Conservation (phyloP, 352 stramenopile species). For the Phytopythium kandeliae region DNA sequence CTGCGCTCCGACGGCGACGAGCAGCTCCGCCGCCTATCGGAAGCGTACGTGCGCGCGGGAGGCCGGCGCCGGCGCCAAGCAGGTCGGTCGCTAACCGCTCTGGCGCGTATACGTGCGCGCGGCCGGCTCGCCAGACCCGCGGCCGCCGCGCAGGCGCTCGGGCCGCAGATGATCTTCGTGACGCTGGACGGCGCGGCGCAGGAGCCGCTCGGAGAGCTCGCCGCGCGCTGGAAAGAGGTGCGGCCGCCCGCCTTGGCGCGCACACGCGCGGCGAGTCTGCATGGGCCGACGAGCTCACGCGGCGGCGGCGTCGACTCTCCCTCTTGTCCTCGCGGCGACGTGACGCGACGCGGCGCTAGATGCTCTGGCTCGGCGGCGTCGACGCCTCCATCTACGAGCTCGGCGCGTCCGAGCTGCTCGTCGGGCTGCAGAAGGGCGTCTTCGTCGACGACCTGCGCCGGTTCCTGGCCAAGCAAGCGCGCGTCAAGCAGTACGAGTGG, state of each 20-base stretch:
- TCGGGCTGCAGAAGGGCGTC: slow-evolving; percentile 59
- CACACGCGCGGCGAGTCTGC: too few species aligned
- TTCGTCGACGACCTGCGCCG: slow-evolving; percentile 34
- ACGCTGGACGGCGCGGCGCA: slow-evolving; percentile 25
- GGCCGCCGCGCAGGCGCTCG: slow-evolving; percentile 38
- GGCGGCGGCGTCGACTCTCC: too few species aligned
- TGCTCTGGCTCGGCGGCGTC: slow-evolving; percentile 68
- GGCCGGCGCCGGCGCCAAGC: too few species aligned
- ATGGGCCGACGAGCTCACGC: too few species aligned
- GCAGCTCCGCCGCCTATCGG: slow-evolving; percentile 36
- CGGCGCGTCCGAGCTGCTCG: slow-evolving; percentile 39
- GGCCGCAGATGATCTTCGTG: slow-evolving; percentile 79
- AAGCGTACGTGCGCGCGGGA: slow-evolving; percentile 18
- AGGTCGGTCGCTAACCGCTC: too few species aligned
- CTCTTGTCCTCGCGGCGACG: too few species aligned
- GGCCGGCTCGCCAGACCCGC: slow-evolving; percentile 18
- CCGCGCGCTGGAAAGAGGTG: slow-evolving; percentile 74
- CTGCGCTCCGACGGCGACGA: slow-evolving; percentile 41
- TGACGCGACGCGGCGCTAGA: slow-evolving; percentile 17
- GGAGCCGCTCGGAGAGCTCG: slow-evolving; percentile 34
- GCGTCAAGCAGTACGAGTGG: slow-evolving; percentile 65
- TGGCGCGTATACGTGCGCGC: too few species aligned
- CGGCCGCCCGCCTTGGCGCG: not conserved
- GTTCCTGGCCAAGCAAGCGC: slow-evolving; percentile 46
- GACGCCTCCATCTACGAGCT: slow-evolving; percentile 72